Evolutionary conservation across 2,329 filamentous ascomycete genomes (phyloP), one percentile per base, ranked within the genome.

Genomic region (Beauveria rudraprayagi): DNA sequence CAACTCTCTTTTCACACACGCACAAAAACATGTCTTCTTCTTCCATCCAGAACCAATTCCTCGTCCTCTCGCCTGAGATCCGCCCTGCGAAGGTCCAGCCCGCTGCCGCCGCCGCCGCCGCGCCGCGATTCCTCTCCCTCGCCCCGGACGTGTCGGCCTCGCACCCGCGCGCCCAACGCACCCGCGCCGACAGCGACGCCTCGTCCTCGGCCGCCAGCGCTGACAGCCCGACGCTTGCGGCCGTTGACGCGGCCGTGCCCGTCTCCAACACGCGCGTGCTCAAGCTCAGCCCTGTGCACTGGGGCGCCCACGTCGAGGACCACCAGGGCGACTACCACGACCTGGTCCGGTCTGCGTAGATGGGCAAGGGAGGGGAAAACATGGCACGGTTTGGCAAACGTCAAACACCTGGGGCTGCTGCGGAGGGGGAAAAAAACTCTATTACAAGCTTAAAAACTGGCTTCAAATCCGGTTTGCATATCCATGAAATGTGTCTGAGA

Each of bases 261-360:
- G 68, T 66, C 61, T 70, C 76, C 64, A 73, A 76, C 66, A 77
- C 79, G 62, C 56, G 61, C 34, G 82, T 87, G 71, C 79, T 88
- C 66, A 86, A 85, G 77, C 82, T 88, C 62, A 82, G 82, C 26
- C 84, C 84, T 40, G 83, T 87, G 62, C 83, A 86, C 78, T 85
- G 78, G 73, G 84, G 84, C 65, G 83, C 83, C 76, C 81, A 84
- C 72, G 74, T 75, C 24, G 82, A 77, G 64, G 81, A 80, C 60
- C 76, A 83, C 75, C 79, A 82, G 75, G 77, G 75, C 51, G 83
- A 86, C 76, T 85, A 76, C 70, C 72, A 80, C 72, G 78, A 82
- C 67, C 72, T 79, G 22, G 9, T 11, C 30, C 19, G 17, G 28
- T 51, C 56, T 34, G 53, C 26, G 4, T 56, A 19, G 44, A 24